Base-by-base conservation (phyloP, 2,329 filamentous ascomycete species). In the Ophiostoma ips region DNA sequence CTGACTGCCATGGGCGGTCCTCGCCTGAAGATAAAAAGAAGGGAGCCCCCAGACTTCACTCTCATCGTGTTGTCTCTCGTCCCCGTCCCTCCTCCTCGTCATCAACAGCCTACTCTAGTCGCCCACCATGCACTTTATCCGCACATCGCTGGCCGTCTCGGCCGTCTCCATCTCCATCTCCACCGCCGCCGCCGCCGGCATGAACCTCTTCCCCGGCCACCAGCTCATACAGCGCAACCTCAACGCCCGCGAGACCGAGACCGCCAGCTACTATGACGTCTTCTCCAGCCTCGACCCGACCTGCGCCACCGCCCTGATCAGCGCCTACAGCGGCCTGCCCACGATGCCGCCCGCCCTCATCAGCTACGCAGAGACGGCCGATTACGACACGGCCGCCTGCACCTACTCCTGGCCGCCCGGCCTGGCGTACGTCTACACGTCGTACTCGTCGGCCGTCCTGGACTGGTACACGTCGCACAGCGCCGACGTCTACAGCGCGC, bases 381-480 rank as follows among this genome's bases (percentile, higher is more conserved):
- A 8, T 31, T 15, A 28, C 24, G 5, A 8, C 24, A 28, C 24
- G 24, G 24, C 5, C 24, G 9, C 4, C 15, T 43, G 40, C 40
- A 30, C 40, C 3, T 9, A 12, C 15, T 30, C 40, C 40, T 43
- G 11, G 9, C 40, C 40, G 8, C 18, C 54, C 24, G 52, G 53
- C 8, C 24, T 64, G 45, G 37, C 50, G 34, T 43, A 50, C 33
- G 57, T 51, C 8, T 54, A 53, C 44, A 41, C 45, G 11, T 51
- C 45, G 50, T 63, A 62, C 53, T 52, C 53, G 35, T 49, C 51
- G 19, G 52, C 52, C 12, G 38, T 60, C 24, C 1, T 49, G 24
- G 57, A 52, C 41, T 65, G 61, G 61, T 56, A 51, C 53, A 11
- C 35, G 9, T 53, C 41, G 43, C 45, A 60, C 57, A 55, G 54